These are phyloP conservation scores for Monosporascus sp. DNA, from an alignment of 2,329 filamentous ascomycete genomes.

Conservation along the genomic window DNA sequence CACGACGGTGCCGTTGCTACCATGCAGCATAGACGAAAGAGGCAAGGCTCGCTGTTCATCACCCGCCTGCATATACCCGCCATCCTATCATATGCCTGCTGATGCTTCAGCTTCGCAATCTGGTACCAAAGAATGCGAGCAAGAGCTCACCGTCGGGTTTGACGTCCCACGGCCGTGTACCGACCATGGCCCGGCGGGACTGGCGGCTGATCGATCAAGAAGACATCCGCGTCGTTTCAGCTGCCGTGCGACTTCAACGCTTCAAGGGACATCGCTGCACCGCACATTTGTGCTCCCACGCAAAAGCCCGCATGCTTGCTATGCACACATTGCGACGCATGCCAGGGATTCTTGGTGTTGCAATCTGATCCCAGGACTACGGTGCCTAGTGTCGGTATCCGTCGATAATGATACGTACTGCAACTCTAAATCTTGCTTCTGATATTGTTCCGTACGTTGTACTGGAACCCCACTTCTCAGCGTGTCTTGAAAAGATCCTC, in stretches of 20 bases:
- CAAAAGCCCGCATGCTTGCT: too few relatives aligned
- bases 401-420: neutral
- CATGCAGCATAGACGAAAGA: too few relatives aligned
- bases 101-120: too few relatives aligned
- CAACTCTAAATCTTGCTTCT: neutral
- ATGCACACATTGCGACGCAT: too few relatives aligned
- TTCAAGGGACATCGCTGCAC: neutral
- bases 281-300: too few relatives aligned
- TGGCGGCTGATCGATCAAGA: neutral
- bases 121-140: too few relatives aligned
- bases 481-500: neutral
- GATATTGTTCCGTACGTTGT: neutral
- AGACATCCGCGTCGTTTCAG: neutral
- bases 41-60: too few relatives aligned
- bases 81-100: too few relatives aligned
- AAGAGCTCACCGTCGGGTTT: too few relatives aligned
- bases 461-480: neutral
- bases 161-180: too few relatives aligned
- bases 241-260: neutral
- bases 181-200: neutral
- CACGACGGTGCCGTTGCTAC: too few relatives aligned
- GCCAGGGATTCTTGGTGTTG: neutral
- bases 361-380: neutral
- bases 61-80: too few relatives aligned
- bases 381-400: neutral